Percentiles rank a stretch among this genome's conserved stretches.
These are phyloP conservation scores for Candida ponderosae DNA, from an alignment of 805 yeast genomes.

Conservation along the genomic window DNA sequence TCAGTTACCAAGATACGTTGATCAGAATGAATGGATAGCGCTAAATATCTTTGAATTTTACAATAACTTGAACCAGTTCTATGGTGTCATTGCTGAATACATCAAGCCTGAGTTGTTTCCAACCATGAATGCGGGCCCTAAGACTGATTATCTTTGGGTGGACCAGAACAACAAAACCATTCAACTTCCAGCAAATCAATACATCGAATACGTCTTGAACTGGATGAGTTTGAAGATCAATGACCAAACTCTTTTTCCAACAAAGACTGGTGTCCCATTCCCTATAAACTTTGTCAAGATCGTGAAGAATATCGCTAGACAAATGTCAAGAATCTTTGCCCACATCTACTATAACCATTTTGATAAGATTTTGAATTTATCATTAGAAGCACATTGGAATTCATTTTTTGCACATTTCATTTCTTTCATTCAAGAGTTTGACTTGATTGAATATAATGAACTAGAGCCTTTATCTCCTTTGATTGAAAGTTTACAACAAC, in stretches of 20 bases:
- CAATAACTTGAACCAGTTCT: slow-evolving; percentile 78
- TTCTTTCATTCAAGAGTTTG: slow-evolving; percentile 79
- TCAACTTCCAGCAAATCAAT: slow-evolving; percentile 85
- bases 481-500: slow-evolving; percentile 73
- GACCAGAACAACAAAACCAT: slow-evolving; percentile 74
- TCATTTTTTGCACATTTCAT: slow-evolving; percentile 93
- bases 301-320: slow-evolving; percentile 79
- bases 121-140: slow-evolving; percentile 94
- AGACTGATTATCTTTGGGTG: slow-evolving; percentile 85
- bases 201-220: slow-evolving; percentile 83
- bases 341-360: slow-evolving; percentile 92
- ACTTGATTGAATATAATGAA: slow-evolving; percentile 71
- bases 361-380: slow-evolving; percentile 84
- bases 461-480: slow-evolving; percentile 70
- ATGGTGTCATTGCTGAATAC: slow-evolving; percentile 84
- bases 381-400: slow-evolving; percentile 96
- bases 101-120: slow-evolving; percentile 87
- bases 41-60: slow-evolving; percentile 85
- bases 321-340: slow-evolving; percentile 93
- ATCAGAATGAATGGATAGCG: slow-evolving; percentile 93
- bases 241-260: slow-evolving; percentile 88
- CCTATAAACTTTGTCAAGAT: slow-evolving; percentile 80
- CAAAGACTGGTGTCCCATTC: slow-evolving; percentile 80
- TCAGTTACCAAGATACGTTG: slow-evolving; percentile 91
- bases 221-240: slow-evolving; percentile 86